Conservation (phyloP, 208 protist species). For the Borovskyia barvae region DNA sequence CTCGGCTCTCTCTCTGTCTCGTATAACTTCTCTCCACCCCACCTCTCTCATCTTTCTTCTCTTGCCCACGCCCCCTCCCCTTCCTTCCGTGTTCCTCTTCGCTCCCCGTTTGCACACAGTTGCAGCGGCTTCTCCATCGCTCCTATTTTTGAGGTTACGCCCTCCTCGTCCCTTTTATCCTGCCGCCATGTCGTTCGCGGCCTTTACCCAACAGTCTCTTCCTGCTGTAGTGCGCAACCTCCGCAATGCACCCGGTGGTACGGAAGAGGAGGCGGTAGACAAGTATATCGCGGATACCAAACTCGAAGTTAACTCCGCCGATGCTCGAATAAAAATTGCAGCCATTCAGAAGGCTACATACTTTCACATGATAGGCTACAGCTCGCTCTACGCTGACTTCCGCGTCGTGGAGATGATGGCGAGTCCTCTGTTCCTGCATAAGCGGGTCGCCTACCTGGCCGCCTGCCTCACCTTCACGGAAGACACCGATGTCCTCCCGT, state of each 20-base stretch:
- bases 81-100: too few relatives aligned
- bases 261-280: slow-evolving; percentile 93
- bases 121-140: too few relatives aligned
- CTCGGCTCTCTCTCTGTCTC: too few relatives aligned
- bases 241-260: slow-evolving; percentile 73
- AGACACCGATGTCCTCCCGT: slow-evolving; percentile 95
- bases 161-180: not conserved
- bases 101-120: too few relatives aligned
- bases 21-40: too few relatives aligned
- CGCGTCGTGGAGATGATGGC: slow-evolving; percentile 97
- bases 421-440: slow-evolving; percentile 71
- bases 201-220: slow-evolving; percentile 88
- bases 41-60: too few relatives aligned
- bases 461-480: slow-evolving; percentile 94
- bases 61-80: too few relatives aligned
- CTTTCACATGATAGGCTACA: slow-evolving; percentile 98
- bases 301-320: slow-evolving; percentile 88
- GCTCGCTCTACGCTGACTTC: slow-evolving; percentile 95
- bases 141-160: too few relatives aligned
- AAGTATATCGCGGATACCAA: slow-evolving; percentile 93
- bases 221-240: slow-evolving; percentile 95
- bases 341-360: slow-evolving; percentile 98
- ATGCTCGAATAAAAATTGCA: slow-evolving; percentile 90
- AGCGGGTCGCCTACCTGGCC: slow-evolving; percentile 94
- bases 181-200: slow-evolving; percentile 21